These are phyloP conservation scores for Mycena vitilis DNA, from an alignment of 768 basidiomycete genomes.

Conservation along the genomic window DNA sequence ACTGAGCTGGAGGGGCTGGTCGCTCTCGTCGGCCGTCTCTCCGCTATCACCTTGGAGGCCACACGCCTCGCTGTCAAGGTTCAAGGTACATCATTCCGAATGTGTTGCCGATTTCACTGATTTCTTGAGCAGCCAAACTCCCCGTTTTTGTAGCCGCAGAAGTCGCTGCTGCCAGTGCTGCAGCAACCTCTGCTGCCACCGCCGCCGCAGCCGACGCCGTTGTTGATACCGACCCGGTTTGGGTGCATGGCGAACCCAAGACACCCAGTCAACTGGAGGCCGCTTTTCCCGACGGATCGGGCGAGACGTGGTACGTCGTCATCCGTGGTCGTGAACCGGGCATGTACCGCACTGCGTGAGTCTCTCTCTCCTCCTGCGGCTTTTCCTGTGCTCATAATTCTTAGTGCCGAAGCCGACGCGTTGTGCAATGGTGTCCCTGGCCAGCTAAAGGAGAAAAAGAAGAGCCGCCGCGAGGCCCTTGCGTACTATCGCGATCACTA, in stretches of 20 bases:
- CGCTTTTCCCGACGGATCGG: neutral
- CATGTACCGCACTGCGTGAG: neutral
- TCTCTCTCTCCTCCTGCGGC: neutral
- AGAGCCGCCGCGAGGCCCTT: neutral
- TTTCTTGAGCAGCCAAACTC: too few species aligned
- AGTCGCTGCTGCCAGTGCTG: too few species aligned
- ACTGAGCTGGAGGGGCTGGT: slow-evolving; percentile 3
- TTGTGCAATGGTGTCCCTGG: neutral
- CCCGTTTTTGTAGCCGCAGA: too few species aligned
- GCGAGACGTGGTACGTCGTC: slow-evolving; percentile 16
- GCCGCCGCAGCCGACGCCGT: neutral
- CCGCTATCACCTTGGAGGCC: neutral
- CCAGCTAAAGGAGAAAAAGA: neutral
- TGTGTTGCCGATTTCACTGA: too few species aligned
- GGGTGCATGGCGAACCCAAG: neutral
- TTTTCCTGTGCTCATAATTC: too few species aligned
- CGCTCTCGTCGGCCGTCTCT: neutral
- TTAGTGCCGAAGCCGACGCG: neutral
- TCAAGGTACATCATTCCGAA: neutral
- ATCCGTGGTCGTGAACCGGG: slow-evolving; percentile 7
- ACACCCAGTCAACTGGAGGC: neutral
- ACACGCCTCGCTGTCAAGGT: slow-evolving; percentile 6
- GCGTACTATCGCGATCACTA: neutral
- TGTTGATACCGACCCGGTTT: too few species aligned
- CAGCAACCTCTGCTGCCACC: too few species aligned